Conservation (phyloP, 1,284 basidiomycete species). For the Boletus calvinii region DNA sequence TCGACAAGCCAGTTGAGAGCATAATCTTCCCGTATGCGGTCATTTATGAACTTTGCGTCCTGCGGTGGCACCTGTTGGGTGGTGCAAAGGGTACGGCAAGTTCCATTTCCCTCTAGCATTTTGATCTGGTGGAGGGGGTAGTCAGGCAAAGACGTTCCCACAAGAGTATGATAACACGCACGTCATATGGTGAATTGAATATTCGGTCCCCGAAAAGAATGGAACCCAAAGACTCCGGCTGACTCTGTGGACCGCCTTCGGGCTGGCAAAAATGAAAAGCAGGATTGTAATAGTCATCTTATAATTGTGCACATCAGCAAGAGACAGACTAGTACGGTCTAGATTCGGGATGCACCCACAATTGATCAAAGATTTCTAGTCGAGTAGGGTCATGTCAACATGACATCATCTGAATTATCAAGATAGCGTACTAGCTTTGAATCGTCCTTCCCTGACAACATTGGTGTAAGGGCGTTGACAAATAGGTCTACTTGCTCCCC, state of each 20-base stretch:
- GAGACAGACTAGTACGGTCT: not conserved
- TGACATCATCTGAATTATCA: constrained; percentile 4
- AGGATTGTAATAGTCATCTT: constrained; percentile 87
- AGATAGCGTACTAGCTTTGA: constrained; percentile 69
- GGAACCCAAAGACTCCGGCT: constrained; percentile 88
- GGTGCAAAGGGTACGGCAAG: constrained; percentile 79
- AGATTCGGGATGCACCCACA: constrained; percentile 45
- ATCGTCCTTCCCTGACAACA: constrained; percentile 66
- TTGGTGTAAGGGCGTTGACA: constrained; percentile 87
- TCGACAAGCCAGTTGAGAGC: constrained; percentile 95
- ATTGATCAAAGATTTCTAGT: constrained; percentile 79
- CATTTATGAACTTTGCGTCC: constrained; percentile 88
- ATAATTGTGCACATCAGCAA: constrained; percentile 12
- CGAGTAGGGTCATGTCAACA: constrained; percentile 10
- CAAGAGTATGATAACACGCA: constrained; percentile 38
- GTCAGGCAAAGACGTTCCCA: constrained; percentile 2
- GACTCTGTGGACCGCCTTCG: constrained; percentile 69
- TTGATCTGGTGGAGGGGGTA: constrained; percentile 52
- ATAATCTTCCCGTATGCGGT: constrained; percentile 90
- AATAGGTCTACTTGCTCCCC: constrained; percentile 76
- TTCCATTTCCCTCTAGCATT: constrained; percentile 72
- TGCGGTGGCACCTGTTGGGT: constrained; percentile 57
- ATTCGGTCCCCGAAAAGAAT: constrained; percentile 97
- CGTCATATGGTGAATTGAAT: constrained; percentile 87
- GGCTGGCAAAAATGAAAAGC: constrained; percentile 88